Evolutionary conservation across 179 eudicot species (phyloP), one percentile per base, ranked within the genome.

Genomic region (Corrigiola litoralis): DNA sequence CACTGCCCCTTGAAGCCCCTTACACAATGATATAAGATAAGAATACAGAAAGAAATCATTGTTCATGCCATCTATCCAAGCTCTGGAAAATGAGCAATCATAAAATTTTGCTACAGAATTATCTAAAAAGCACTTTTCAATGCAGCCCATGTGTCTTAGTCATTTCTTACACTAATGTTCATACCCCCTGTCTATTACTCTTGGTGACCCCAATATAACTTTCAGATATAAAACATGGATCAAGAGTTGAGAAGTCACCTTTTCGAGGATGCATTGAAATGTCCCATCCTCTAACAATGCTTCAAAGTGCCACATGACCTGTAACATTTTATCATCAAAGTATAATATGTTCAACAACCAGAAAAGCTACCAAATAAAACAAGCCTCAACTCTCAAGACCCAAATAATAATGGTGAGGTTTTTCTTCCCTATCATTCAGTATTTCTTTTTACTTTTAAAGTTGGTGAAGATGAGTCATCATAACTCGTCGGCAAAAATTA

Each of bases 91-190:
- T 74, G 42, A 74, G 57, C 62, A 69, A 74, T 75, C 63, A 74
- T 56, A 47, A 56, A n/a, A 70, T 14, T 55, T 70, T 31, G 55
- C 55, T 37, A 69, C 5, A 46, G 36, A 61, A 58, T 62, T 17
- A 48, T 67, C 36, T 41, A 49, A 29, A 34, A 28, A 16, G 25
- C 11, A 33, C 74, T 69, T 69, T 74, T 58, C 28, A 34, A 69
- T 33, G 62, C 74, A 69, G 51, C 69, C 71, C 78, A 69, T 74
- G 78, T 74, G 78, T 63, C 52, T 7, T 31, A 63, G 73, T 74
- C 73, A 68, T 42, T 63, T 63, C 73, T 18, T 41, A 73, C 42
- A 69, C 67, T 58, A 58, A 53, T 63, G 32, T 69, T 58, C 78
- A 64, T 75, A 44, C 70, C 71, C 38, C 70, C 70, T 57, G 57